These are phyloP conservation scores for Rosellinia necatrix DNA, from an alignment of 2,329 filamentous ascomycete genomes.

Conservation along the genomic window DNA sequence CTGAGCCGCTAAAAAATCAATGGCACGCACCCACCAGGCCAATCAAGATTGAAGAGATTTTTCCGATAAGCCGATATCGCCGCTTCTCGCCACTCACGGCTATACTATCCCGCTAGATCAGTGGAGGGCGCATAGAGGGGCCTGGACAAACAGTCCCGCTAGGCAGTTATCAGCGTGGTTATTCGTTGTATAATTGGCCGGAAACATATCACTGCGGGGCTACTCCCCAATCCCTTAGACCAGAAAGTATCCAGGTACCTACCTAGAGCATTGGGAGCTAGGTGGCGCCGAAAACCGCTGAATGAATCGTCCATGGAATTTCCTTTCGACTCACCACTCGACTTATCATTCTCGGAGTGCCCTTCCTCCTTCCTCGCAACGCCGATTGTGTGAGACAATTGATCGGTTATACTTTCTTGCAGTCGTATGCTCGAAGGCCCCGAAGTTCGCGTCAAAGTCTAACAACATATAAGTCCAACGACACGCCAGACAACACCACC, in stretches of 20 bases:
- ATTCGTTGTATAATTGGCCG: conserved; percentile 10
- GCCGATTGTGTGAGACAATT: conserved; percentile 5
- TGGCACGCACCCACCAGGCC: conserved; percentile 4
- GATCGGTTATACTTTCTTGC: background rate
- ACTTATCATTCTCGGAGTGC: background rate
- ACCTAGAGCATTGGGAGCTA: background rate
- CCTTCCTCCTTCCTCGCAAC: background rate
- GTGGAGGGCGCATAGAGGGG: too few species aligned
- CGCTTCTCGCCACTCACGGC: conserved; percentile 8
- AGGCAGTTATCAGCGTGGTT: background rate
- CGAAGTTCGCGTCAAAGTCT: background rate
- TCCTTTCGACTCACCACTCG: conserved; percentile 17
- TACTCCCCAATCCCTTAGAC: conserved; percentile 16
- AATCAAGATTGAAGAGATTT: conserved; percentile 19
- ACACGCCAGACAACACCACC: background rate
- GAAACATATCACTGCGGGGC: background rate
- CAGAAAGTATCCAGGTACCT: background rate
- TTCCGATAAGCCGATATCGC: conserved; percentile 22
- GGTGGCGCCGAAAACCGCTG: conserved; percentile 26
- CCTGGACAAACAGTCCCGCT: conserved; percentile 2
- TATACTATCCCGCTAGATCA: too few species aligned
- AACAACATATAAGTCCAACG: background rate
- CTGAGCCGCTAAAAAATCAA: conserved; percentile 4
- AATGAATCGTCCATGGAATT: conserved; percentile 11
- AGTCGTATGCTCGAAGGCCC: background rate